Base-by-base conservation (phyloP, 495 filamentous ascomycete species). In the Hypoxylon intermedium region DNA sequence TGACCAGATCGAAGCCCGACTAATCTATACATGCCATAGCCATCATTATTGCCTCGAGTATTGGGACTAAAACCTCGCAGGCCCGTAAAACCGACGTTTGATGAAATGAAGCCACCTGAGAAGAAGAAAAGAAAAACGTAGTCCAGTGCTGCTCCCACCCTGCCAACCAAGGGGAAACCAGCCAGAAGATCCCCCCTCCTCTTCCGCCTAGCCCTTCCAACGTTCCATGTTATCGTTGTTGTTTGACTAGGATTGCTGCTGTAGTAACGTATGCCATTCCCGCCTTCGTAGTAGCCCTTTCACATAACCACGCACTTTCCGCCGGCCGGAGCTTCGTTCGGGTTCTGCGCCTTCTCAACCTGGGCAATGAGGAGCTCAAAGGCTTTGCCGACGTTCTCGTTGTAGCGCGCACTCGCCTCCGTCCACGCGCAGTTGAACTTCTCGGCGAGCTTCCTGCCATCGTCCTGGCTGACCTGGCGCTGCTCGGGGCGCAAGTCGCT, bases 331-430 rank as follows among this genome's bases (percentile, higher is more conserved):
- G 91, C 87, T 77, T 95, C 89, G 47, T 83, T 85, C 2, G 95
- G 94, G 72, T 96, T 96, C 75, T 97, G 90, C 3, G 85, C 84
- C 75, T 96, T 97, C 77, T 99, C 95, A 53, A 99, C 89, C 78
- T 98, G 88, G 36, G 84, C 89, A 66, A 99, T 93, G 79, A 98
- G 89, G 46, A 95, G 81, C 73, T 98, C 93, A 70, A 99, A 99
- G 6, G 93, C 90, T 72, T 90, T 92, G 58, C 76, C 77, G 20
- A 99, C 95, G 74, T 98, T 97, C 80, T 91, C 90, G 70, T 96
- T 89, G 73, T 94, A 91, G 42, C 93, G 84, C 19, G 94, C 94
- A 65, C 90, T 94, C 33, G 93, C 92, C 76, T 99, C 94, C 15
- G 93, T 97, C 80, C 90, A 97, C 5, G 86, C 91, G 77, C 94